These are phyloP conservation scores for Acanthamoeba triangularis DNA, from an alignment of 208 protist species.

Conservation along the genomic window DNA sequence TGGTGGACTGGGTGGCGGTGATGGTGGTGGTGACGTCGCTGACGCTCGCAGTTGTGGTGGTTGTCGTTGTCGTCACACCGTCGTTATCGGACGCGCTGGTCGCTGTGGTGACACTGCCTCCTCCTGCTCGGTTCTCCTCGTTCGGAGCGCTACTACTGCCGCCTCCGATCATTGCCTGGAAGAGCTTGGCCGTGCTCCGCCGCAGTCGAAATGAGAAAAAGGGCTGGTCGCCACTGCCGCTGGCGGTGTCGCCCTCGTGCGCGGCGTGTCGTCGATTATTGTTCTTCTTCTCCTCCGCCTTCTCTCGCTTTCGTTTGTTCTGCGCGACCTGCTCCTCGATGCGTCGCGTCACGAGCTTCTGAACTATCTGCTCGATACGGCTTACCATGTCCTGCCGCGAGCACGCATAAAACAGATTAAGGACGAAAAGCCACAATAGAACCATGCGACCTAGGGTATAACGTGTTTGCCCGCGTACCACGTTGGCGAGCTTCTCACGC, in stretches of 20 bases:
- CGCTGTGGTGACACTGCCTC: background rate
- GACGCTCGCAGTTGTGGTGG: background rate
- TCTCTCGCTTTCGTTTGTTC: background rate
- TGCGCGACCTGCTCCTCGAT: constrained; percentile 15
- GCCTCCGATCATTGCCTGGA: constrained; percentile 24
- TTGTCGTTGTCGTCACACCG: background rate
- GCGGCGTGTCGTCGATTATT: background rate
- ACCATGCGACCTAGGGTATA: no score
- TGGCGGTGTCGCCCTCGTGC: background rate
- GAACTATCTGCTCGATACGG: constrained; percentile 44
- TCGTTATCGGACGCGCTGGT: background rate
- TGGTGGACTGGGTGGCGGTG: background rate
- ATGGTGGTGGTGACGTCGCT: background rate
- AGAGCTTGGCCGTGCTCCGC: background rate
- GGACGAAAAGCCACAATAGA: no score
- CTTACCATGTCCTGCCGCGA: background rate
- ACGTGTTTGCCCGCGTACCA: background rate
- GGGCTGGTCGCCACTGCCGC: background rate
- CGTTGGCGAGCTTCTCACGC: constrained; percentile 14
- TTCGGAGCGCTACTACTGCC: background rate
- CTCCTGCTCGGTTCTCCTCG: background rate
- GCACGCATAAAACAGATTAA: background rate
- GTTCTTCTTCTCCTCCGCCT: background rate
- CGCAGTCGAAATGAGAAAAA: background rate
- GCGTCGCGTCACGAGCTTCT: constrained; percentile 42